Conservation (phyloP, 257 asterid genomes). For the Solanum gracilifrons region DNA sequence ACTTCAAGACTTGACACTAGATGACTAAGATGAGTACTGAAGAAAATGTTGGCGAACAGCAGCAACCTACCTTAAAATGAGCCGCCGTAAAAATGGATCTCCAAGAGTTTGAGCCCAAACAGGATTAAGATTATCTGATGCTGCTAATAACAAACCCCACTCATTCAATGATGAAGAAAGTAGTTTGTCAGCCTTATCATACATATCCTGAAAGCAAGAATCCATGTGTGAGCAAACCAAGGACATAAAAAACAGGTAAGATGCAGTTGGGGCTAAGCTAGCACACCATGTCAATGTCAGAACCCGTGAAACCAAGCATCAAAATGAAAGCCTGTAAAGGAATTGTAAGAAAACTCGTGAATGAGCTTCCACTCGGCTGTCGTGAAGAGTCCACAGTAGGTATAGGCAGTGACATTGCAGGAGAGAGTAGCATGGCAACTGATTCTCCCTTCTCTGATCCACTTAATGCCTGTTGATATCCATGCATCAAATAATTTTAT, state of each 20-base stretch:
- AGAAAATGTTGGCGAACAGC: neutral
- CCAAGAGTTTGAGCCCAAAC: constrained; percentile 73
- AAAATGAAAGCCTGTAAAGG: constrained; percentile 80
- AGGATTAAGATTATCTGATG: constrained; percentile 53
- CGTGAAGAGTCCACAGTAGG: constrained; percentile 51
- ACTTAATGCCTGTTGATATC: constrained; percentile 46
- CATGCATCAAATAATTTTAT: neutral
- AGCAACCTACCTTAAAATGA: constrained; percentile 56
- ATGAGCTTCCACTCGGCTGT: constrained; percentile 67
- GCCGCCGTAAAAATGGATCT: constrained; percentile 84
- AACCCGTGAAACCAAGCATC: constrained; percentile 62
- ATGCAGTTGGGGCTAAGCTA: neutral
- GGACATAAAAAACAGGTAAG: neutral
- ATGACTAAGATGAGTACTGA: neutral
- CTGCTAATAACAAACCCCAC: constrained; percentile 56
- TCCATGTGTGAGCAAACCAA: neutral
- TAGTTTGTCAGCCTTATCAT: constrained; percentile 54
- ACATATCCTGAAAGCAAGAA: constrained; percentile 54
- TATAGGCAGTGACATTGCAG: constrained; percentile 52
- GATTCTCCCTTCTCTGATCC: constrained; percentile 94
- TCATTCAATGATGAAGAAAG: constrained; percentile 59
- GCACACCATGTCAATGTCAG: constrained; percentile 65
- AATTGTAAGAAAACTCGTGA: constrained; percentile 81
- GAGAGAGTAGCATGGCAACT: constrained; percentile 80
- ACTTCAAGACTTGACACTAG: neutral